A percentile compares a stretch with the other conserved stretches of the same genome.
Conservation (phyloP, 2,329 filamentous ascomycete species). For the Apiospora saccharicola region DNA sequence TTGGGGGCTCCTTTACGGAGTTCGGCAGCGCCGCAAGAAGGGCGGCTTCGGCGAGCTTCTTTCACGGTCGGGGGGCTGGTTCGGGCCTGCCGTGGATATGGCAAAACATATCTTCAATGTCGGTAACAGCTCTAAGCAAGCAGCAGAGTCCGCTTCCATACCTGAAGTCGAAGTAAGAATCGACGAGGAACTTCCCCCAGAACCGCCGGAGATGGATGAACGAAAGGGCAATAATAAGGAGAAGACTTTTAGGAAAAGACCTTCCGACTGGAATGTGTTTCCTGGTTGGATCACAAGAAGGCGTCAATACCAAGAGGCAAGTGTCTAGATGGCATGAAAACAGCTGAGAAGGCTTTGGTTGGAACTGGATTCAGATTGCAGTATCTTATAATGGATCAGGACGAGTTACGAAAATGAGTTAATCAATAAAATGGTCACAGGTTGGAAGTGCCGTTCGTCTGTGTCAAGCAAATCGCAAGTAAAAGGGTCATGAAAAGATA, state of each 20-base stretch:
- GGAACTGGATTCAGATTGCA: no score
- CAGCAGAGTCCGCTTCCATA: no score
- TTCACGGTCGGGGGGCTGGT: no score
- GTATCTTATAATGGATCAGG: no score
- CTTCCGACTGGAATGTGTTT: not conserved
- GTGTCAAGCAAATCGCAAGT: not conserved
- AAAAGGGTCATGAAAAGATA: not conserved
- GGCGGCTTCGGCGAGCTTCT: not conserved
- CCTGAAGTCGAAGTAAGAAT: not conserved
- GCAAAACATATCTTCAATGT: not conserved
- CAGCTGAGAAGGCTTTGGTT: not conserved
- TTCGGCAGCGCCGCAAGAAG: not conserved
- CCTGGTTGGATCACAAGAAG: not conserved
- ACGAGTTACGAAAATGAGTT: no score
- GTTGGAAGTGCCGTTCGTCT: no score
- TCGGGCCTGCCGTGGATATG: not conserved
- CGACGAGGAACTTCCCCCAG: not conserved
- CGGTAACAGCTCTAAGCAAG: not conserved
- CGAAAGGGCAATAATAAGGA: not conserved
- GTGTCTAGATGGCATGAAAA: not conserved
- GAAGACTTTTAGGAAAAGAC: not conserved
- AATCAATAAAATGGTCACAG: no score
- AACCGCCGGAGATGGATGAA: not conserved
- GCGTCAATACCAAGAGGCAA: not conserved
- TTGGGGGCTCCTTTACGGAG: not conserved